Conservation (phyloP, 257 asterid species). For the Solanum virginianum region DNA sequence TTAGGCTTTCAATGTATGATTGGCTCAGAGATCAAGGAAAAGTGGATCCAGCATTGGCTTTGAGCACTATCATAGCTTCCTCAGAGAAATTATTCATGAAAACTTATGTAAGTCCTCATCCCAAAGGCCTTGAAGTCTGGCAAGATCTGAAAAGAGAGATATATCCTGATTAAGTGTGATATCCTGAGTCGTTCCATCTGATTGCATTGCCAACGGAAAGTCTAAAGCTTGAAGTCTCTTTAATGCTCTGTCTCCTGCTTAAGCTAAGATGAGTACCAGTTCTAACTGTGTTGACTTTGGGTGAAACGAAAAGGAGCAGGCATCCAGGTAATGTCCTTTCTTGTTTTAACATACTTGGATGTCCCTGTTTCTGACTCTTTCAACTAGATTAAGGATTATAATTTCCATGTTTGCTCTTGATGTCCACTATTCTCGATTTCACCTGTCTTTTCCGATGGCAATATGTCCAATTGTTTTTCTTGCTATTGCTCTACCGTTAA, state of each 20-base stretch:
- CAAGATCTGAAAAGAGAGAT: constrained; percentile 32
- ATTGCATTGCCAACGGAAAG: neutral
- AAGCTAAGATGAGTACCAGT: neutral
- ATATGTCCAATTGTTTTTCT: neutral
- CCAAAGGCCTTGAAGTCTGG: constrained; percentile 48
- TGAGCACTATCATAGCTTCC: constrained; percentile 50
- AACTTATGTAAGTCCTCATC: constrained; percentile 43
- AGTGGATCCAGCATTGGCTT: constrained; percentile 34
- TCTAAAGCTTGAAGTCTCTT: neutral
- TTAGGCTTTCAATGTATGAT: constrained; percentile 38
- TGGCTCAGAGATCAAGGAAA: constrained; percentile 51
- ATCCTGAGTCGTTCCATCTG: neutral
- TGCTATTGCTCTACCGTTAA: neutral
- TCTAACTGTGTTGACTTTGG: neutral
- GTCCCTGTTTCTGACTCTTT: neutral
- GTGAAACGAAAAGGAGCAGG: neutral
- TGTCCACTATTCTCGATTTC: neutral
- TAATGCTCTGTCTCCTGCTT: neutral
- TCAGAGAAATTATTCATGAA: constrained; percentile 33
- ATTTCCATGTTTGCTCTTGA: neutral
- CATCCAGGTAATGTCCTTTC: neutral
- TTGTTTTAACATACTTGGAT: neutral
- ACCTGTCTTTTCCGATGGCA: neutral
- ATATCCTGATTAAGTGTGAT: neutral
- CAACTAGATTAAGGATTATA: neutral